phyloP scores from a whole-genome alignment of 192 early-diverging fungal genomes.

The Neocallimastix lanati region DNA sequence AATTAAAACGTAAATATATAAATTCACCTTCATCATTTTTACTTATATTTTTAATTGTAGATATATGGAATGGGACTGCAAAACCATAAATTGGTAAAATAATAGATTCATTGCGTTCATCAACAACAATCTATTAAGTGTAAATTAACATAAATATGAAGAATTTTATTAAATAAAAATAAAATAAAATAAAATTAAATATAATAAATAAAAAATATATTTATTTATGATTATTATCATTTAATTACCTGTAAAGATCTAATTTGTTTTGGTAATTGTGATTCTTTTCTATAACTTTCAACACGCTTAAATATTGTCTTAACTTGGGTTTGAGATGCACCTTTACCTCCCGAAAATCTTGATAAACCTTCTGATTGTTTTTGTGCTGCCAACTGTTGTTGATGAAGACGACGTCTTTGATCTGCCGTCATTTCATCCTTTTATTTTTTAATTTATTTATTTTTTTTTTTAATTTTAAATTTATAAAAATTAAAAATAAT shows the following conservation, averaged over 20 bases:
- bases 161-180: too few relatives aligned
- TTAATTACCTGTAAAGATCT: conserved; percentile 38
- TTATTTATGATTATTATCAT: too few relatives aligned
- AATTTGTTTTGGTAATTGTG: conserved; percentile 62
- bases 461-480: too few relatives aligned
- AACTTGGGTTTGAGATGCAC: conserved; percentile 38
- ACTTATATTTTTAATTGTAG: conserved; percentile 80
- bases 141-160: too few relatives aligned
- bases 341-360: conserved; percentile 47
- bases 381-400: conserved; percentile 62
- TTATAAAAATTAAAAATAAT: too few relatives aligned
- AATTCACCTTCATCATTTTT: conserved; percentile 88
- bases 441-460: too few relatives aligned
- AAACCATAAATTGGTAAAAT: conserved; percentile 88
- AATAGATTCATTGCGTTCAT: conserved; percentile 66
- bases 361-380: conserved; percentile 62
- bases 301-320: conserved; percentile 66
- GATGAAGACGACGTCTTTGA: conserved; percentile 63
- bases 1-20: conserved; percentile 81
- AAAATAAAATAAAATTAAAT: neutral
- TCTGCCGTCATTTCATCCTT: conserved; percentile 23
- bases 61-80: conserved; percentile 95
- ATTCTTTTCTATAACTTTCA: conserved; percentile 89
- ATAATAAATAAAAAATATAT: neutral
- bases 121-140: conserved; percentile 81